Conservation (phyloP, 768 basidiomycete species). For the Galerina sulciceps region DNA sequence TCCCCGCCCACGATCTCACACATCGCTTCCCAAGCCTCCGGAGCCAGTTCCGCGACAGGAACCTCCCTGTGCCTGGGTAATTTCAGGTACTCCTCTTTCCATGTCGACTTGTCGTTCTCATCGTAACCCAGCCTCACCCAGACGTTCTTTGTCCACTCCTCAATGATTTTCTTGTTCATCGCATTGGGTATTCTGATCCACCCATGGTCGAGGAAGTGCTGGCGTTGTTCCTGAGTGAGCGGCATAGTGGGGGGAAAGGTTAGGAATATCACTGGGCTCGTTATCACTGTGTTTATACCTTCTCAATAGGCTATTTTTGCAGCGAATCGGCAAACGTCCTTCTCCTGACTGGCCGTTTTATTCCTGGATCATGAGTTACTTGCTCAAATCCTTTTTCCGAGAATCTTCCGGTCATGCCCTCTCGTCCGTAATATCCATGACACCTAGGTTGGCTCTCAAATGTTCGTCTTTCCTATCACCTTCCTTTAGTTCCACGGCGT, state of each 20-base stretch:
- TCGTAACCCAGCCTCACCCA: constrained; percentile 1
- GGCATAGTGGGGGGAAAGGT: neutral
- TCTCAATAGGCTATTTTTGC: no score
- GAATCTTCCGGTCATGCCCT: no score
- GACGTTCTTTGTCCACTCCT: constrained; percentile 1
- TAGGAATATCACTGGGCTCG: no score
- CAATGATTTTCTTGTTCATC: neutral
- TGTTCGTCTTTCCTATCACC: no score
- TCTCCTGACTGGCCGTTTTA: no score
- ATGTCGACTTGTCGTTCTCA: neutral
- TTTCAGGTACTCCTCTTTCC: constrained; percentile 1
- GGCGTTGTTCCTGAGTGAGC: neutral
- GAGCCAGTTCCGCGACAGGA: neutral
- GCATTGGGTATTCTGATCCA: constrained; percentile 1
- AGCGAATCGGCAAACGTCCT: no score
- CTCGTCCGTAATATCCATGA: no score
- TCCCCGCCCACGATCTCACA: constrained; percentile 1
- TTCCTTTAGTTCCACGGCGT: no score
- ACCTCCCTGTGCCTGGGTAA: constrained; percentile 2
- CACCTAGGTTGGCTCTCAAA: no score
- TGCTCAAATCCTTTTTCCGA: no score
- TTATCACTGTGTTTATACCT: no score
- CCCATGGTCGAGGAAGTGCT: constrained; percentile 2
- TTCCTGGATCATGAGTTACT: no score
- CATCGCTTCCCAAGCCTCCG: constrained; percentile 1